Base-by-base conservation (phyloP, 1,284 basidiomycete species). In the Neotropicomus parvogracilis region DNA sequence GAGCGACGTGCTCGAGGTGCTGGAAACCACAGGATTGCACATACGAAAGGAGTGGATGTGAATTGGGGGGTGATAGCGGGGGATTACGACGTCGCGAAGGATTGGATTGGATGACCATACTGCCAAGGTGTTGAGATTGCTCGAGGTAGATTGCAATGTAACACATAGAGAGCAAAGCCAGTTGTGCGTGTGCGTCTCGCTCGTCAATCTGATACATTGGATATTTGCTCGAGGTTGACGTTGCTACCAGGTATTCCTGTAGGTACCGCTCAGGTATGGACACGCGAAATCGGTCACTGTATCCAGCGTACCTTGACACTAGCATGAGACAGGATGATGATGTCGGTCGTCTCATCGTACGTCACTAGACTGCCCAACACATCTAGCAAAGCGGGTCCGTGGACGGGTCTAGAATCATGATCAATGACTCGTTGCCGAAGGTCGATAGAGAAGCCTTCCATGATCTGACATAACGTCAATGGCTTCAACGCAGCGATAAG, bases 361-460 rank as follows among this genome's bases (percentile, higher is more conserved):
- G 28, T 45, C 28, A 13, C 24, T 8, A 24, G 8, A 8, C 5
- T 5, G 24, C 24, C 24, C 24, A 24, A 24, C 24, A 8, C 24
- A 8, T 57, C 54, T 33, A 57, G 5, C 14, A 57, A 12, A 20
- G 42, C 44, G 1, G 20, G 4, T 11, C 39, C 57, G 0, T 56
- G 41, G 2, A 56, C 14, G 0, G 56, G 56, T 1, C 24, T 16
- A 3, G 21, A 35, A 1, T 40, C 31, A 14, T 1, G 24, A 10
- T 50, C 27, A 4, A 59, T 0, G 0, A 16, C 17, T 33, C 17
- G 41, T 2, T 0, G 24, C 0, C 3, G 6, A 11, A 31, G 19
- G 6, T 57, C 50, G 9, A 54, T 33, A 0, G 46, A 41, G 2
- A 56, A 40, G 9, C 9, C 24, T 8, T 59, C 57, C 3, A 50